phyloP scores from a whole-genome alignment of 129 eudicot genomes.

The Flaveria ramosissima region DNA sequence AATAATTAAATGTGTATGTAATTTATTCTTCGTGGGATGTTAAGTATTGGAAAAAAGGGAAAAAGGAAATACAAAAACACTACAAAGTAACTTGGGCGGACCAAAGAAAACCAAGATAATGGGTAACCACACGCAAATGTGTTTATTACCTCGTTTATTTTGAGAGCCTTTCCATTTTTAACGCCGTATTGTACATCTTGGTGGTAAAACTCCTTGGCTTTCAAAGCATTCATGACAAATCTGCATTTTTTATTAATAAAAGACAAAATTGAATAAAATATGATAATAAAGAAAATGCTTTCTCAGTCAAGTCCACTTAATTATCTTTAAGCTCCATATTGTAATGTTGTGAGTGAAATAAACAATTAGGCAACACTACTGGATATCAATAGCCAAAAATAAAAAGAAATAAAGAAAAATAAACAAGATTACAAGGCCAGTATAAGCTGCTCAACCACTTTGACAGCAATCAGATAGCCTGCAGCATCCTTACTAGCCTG shows the following conservation, averaged over 20 bases:
- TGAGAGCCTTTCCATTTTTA: constrained; percentile 78
- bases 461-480: constrained; percentile 94
- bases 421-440: constrained; percentile 54
- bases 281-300: constrained; percentile 47
- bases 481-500: constrained; percentile 93
- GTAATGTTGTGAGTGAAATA: constrained; percentile 64
- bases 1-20: not conserved
- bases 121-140: not conserved
- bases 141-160: constrained; percentile 61
- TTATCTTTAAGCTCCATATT: constrained; percentile 83
- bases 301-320: constrained; percentile 93
- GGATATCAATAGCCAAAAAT: not conserved
- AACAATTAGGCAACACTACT: not conserved
- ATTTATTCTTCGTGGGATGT: not conserved
- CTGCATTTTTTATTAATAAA: constrained; percentile 44
- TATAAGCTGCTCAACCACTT: constrained; percentile 90
- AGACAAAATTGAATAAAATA: not conserved
- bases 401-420: constrained; percentile 20
- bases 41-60: not conserved
- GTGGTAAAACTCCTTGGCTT: constrained; percentile 94
- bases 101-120: constrained; percentile 7
- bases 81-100: not conserved
- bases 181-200: constrained; percentile 93
- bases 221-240: constrained; percentile 91
- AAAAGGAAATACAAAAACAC: not conserved